Conservation (phyloP, 1,284 basidiomycete species). For the Flammula alnicola region DNA sequence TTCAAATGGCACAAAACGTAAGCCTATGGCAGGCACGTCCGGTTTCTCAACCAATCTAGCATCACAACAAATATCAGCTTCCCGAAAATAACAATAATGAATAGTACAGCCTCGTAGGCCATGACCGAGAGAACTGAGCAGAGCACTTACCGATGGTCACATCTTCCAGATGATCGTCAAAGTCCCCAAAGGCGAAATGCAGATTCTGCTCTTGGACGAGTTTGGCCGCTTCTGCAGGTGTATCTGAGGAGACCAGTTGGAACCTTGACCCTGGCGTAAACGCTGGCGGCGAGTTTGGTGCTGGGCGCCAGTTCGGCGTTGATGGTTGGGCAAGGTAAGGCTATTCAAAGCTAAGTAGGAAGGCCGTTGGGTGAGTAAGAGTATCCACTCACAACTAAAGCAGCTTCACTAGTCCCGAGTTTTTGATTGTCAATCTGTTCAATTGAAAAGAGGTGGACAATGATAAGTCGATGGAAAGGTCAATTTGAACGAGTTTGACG, state of each 20-base stretch:
- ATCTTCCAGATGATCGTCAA: conserved; percentile 80
- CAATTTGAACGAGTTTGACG: conserved; percentile 16
- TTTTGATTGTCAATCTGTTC: conserved; percentile 60
- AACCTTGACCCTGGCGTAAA: conserved; percentile 53
- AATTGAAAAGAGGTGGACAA: background rate
- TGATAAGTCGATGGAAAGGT: background rate
- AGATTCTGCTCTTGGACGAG: conserved; percentile 52
- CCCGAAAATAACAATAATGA: too few relatives aligned
- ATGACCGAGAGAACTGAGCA: background rate
- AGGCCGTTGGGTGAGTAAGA: background rate
- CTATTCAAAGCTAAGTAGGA: conserved; percentile 32
- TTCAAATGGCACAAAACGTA: too few relatives aligned
- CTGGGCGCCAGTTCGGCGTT: conserved; percentile 47
- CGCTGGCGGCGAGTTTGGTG: conserved; percentile 36
- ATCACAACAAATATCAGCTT: background rate
- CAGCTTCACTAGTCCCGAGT: conserved; percentile 52
- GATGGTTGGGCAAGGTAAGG: conserved; percentile 49
- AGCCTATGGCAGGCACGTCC: conserved; percentile 45
- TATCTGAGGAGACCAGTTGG: conserved; percentile 45
- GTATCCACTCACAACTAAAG: conserved; percentile 55
- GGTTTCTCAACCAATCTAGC: conserved; percentile 65
- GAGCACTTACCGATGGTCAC: conserved; percentile 54
- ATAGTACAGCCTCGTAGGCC: too few relatives aligned
- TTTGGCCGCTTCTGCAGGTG: conserved; percentile 49
- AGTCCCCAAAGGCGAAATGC: conserved; percentile 68